Evolutionary conservation across 2,329 filamentous ascomycete species (phyloP), one percentile per base, ranked within the genome.

Genomic region (Fusarium newnesense): DNA sequence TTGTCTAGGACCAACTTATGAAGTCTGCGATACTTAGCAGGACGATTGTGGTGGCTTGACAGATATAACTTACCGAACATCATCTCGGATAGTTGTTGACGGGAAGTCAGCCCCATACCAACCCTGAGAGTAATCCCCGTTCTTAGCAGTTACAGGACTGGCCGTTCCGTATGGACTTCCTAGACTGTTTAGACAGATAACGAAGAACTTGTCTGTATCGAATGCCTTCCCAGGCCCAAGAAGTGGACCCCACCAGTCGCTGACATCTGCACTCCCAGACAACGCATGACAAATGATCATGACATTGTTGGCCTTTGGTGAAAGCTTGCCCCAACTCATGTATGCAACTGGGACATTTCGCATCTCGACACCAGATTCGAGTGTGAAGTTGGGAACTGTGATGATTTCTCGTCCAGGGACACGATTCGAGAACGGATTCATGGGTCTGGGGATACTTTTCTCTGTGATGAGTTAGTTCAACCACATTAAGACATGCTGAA

Each of bases 1-100:
- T 9, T 7, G 1, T 54, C 52, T 13, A 54, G 19, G 2, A 42
- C 52, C 15, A 42, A 10, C 21, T 30, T n/a, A 9, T 54, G 52
- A 3, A 54, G 52, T 11, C 52, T 42, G 8, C 2, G 9, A 40
- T 15, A 5, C 10, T 40, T 28, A 40, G 21, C 5, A 18, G 4
- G 26, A n/a, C 9, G 6, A 40, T 0, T 0, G 13, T 16, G 13
- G 8, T 2, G 2, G 7, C 9, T 1, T 10, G 0, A 2, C 1
- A 9, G 11, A 37, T 2, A 13, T 21, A 19, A 30, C 52, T 40
- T 4, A 54, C 52, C 26, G 36, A 24, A 42, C 52, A 42, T 54
- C 52, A 30, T 54, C 52, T 12, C 52, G 36, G 16, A 54, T 54
- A 10, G 36, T 54, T 13, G 52, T 54, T 21, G 36, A 30, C 1